Evolutionary conservation across 371 early-diverging fungal genomes (phyloP), one percentile per base, ranked within the genome.

Genomic region (Apophysomyces ossiformis): DNA sequence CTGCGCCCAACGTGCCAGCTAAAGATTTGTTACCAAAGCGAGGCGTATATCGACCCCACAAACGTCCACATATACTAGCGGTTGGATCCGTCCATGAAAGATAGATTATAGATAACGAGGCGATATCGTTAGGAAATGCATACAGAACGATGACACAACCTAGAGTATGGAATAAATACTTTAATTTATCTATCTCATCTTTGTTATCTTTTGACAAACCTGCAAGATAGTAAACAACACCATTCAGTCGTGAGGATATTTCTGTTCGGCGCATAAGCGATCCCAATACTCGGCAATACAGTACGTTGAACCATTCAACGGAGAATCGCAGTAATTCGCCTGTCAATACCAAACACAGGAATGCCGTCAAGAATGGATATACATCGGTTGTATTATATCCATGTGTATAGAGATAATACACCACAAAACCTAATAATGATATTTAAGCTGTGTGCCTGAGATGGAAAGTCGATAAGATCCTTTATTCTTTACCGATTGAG

Each of bases 51-150:
- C 69, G 70, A 46, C 86, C 86, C 75, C 74, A 84, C 37, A 80
- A 66, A 44, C 77, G 72, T 32, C 86, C 86, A 58, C 74, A 73
- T 13, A 83, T 75, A 39, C 83, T 83, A 9, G 86, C 86, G 1
- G 79, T 82, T 13, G 86, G 84, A 60, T 86, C 86, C 7, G 81
- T 72, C 86, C 86, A 86, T 11, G 82, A 80, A 21, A 86, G 61
- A 65, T 82, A 84, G 58, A 86, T 66, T 35, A 86, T 86, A 9
- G 84, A 81, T n/a, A 86, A 37, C 8, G 83, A 69, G n/a, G 81
- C 83, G 47, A 86, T 69, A 41, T 86, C 84, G 54, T 63, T 71
- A 18, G 84, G 81, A 57, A 81, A 82, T 12, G 64, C 63, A 41
- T 79, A 79, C 13, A 81, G 63, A 5, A 76, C 79, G 69, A 79